Base-by-base conservation (phyloP, 352 stramenopile genomes). In the Pythium oligandrum region DNA sequence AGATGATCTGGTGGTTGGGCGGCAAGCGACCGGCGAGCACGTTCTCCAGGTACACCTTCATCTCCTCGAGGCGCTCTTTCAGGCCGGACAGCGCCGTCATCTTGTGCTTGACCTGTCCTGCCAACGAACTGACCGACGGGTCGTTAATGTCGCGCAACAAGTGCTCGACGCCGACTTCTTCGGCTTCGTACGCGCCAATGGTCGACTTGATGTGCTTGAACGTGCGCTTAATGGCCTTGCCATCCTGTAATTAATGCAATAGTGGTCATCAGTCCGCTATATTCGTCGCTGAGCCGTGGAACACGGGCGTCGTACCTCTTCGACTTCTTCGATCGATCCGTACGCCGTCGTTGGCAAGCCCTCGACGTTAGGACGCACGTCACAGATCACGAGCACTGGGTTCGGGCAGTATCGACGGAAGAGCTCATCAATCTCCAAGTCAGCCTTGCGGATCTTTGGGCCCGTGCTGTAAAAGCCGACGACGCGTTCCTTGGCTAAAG, bases 101-200 rank as follows among this genome's bases (percentile, higher is more conserved):
- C 75, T 99, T 99, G 70, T 98, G 90, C 80, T 99, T 98, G 54
- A 99, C 96, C 48, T 99, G 89, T 45, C 91, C 93, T n/a, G 96
- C 93, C n/a, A 99, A 79, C 30, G 94, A 98, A 52, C 84, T 98
- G 31, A 99, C 93, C 6, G 95, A 98, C n/a, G 97, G 97, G 78
- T 99, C 97, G 68, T 99, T 99, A 66, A 99, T 99, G 67, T 99
- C 97, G 36, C 97, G 88, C 56, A 99, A 71, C 58, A 99, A 77
- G 73, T 99, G 97, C 74, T 99, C 97, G 1, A 99, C 97, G 32
- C 96, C 97, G 4, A 99, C 95, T 55, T 98, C 92, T 54, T 98
- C 92, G 36, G 91, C 87, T 63, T 98, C 88, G 55, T 98, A 95
- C 34, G 96, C 96, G 47, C 96, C 97, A 57, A 99, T 95, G 17